Conservation (phyloP, 345 rosid genomes). For the Camelina sativa region DNA sequence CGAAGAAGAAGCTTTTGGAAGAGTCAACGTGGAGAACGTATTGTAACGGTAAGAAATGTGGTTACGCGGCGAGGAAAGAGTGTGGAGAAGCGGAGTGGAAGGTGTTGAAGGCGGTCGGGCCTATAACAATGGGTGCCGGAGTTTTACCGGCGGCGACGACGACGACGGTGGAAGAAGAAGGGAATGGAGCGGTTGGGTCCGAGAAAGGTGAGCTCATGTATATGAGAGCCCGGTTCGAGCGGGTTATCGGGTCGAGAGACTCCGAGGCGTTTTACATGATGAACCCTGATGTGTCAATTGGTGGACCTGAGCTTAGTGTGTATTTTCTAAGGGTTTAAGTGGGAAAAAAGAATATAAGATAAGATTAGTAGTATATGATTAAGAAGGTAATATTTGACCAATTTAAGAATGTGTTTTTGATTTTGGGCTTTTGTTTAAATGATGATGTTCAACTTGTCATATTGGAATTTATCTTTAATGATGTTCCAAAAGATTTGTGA, state of each 20-base stretch:
- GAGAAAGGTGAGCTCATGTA: conserved; percentile 88
- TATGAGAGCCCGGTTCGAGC: conserved; percentile 92
- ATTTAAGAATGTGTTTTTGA: conserved; percentile 21
- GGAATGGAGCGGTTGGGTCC: conserved; percentile 48
- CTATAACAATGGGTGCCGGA: conserved; percentile 95
- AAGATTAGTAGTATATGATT: background rate
- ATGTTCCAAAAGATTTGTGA: background rate
- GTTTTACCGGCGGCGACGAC: conserved; percentile 61
- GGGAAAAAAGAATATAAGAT: background rate
- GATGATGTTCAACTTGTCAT: background rate
- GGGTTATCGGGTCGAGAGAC: conserved; percentile 89
- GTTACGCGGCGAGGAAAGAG: conserved; percentile 71
- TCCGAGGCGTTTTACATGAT: conserved; percentile 97
- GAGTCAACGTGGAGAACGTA: conserved; percentile 82
- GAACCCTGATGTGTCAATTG: conserved; percentile 61
- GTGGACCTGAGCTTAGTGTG: conserved; percentile 94
- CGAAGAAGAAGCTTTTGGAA: conserved; percentile 62
- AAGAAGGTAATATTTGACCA: conserved; percentile 25
- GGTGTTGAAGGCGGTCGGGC: conserved; percentile 75
- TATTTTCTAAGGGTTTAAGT: conserved; percentile 62
- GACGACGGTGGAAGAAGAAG: conserved; percentile 34
- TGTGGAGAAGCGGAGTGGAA: conserved; percentile 70
- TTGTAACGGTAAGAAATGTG: conserved; percentile 89
- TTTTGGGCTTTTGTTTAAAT: conserved; percentile 4
- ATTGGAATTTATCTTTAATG: background rate